A percentile compares a stretch with the other conserved stretches of the same genome.
Conservation (phyloP, 495 filamentous ascomycete genomes). For the Aspergillus saccharolyticus region DNA sequence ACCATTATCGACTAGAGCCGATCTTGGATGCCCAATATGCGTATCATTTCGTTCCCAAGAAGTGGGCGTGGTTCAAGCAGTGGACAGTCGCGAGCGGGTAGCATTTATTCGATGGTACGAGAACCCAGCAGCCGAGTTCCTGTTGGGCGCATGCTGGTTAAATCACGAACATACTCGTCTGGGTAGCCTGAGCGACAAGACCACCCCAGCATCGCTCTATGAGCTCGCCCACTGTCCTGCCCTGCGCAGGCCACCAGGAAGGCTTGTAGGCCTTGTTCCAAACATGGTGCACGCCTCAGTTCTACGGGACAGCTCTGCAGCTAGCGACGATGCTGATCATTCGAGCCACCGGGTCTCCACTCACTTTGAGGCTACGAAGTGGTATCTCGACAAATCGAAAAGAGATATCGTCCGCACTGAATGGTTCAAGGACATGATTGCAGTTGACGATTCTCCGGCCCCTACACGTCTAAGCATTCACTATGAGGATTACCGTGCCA, state of each 20-base stretch:
- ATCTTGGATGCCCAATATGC: background rate
- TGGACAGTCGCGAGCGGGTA: slow-evolving; percentile 47
- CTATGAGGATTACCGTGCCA: slow-evolving; percentile 3
- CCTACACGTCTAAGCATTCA: slow-evolving; percentile 17
- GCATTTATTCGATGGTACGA: slow-evolving; percentile 53
- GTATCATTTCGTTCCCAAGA: slow-evolving; percentile 18
- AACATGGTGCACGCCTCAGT: slow-evolving; percentile 17
- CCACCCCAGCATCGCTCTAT: slow-evolving; percentile 54
- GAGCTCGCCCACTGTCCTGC: slow-evolving; percentile 45
- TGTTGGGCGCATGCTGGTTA: slow-evolving; percentile 25
- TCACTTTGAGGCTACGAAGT: slow-evolving; percentile 6
- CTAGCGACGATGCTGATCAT: background rate
- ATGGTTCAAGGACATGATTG: slow-evolving; percentile 23
- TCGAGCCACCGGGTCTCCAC: slow-evolving; percentile 12
- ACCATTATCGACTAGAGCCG: background rate
- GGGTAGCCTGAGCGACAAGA: slow-evolving; percentile 35
- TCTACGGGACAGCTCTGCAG: background rate
- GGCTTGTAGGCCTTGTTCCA: slow-evolving; percentile 47
- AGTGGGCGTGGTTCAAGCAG: slow-evolving; percentile 56
- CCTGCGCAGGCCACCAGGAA: slow-evolving; percentile 39
- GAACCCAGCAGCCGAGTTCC: slow-evolving; percentile 36
- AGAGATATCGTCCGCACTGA: slow-evolving; percentile 10
- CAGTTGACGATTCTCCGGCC: slow-evolving; percentile 12
- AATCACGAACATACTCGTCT: slow-evolving; percentile 27
- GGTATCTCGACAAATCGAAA: slow-evolving; percentile 18